A percentile compares a stretch with the other conserved stretches of the same genome.
Evolutionary conservation across 129 eudicot genomes (phyloP).

Genomic region (Saussurea involucrata): DNA sequence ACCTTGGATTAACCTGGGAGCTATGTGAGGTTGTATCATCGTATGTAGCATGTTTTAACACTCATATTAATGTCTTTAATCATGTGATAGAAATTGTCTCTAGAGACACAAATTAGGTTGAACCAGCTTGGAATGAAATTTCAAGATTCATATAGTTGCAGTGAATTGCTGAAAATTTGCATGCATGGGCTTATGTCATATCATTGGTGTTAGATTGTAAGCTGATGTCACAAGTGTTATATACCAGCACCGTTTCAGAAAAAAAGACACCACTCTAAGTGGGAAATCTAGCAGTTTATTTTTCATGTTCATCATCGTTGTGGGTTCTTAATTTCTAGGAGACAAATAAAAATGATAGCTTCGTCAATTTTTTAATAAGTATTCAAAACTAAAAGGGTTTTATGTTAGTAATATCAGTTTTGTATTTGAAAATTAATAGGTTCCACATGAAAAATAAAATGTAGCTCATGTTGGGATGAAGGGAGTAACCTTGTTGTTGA

Average conservation of each 20-base stretch:
- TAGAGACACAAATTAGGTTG: neutral
- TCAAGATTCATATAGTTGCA: neutral
- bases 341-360: neutral
- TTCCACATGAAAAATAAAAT: neutral
- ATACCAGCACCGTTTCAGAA: neutral
- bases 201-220: neutral
- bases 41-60: slow-evolving; percentile 2
- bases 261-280: neutral
- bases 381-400: neutral
- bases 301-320: neutral
- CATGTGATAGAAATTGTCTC: neutral
- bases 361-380: neutral
- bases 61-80: neutral
- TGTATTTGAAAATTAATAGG: neutral
- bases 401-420: neutral
- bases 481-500: neutral
- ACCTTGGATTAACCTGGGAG: neutral
- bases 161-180: slow-evolving; percentile 4
- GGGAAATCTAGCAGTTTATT: neutral
- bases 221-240: neutral
- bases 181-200: neutral
- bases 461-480: neutral
- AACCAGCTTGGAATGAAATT: slow-evolving; percentile 1
- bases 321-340: slow-evolving; percentile 2
- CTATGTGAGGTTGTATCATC: slow-evolving; percentile 14